Evolutionary conservation across 2,329 filamentous ascomycete genomes (phyloP), one percentile per base, ranked within the genome.

Genomic region (Fonsecaea pugnacius): DNA sequence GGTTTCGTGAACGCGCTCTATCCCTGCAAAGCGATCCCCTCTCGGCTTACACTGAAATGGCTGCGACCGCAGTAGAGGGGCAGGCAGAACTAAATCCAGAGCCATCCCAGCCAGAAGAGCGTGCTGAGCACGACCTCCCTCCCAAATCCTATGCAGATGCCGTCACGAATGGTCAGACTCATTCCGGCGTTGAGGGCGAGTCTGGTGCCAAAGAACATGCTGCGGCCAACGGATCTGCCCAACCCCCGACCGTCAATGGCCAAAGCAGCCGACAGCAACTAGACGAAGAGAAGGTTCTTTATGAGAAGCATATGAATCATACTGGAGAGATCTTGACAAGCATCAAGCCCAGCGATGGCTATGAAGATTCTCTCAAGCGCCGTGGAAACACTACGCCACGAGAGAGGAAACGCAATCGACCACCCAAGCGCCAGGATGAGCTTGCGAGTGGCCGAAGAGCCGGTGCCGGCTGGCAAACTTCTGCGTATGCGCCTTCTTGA

Each of bases 401-500:
- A 54, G 60, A 63, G 64, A 68, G 64, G 54, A 74, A 52, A 72
- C 75, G 60, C 73, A 75, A 27, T 76, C 82, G 59, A 46, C 60
- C 50, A 14, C 18, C 51, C 54, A 65, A 67, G 32, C 57, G 60
- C 27, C 67, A 70, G 32, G 54, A 62, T 27, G 54, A 69, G 68
- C 78, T 85, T 61, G 80, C 81, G 56, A 82, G 82, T 64, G 83
- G 83, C 27, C 77, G 82, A 50, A 75, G 78, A 70, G 83, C 83
- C n/a, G 83, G 83, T 38, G 81, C 80, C 52, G 81, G 82, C 32
- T 85, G 83, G 83, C 76, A 81, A 21, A 73, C 69, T 74, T 79
- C 81, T 78, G 78, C 78, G 78, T 81, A 75, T 58, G 68, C 46
- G 40, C 10, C 14, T 59, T 35, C 12, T 51, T 33, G 14, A 30